These are phyloP conservation scores for Xylaria grammica DNA, from an alignment of 495 filamentous ascomycete species.

Conservation along the genomic window DNA sequence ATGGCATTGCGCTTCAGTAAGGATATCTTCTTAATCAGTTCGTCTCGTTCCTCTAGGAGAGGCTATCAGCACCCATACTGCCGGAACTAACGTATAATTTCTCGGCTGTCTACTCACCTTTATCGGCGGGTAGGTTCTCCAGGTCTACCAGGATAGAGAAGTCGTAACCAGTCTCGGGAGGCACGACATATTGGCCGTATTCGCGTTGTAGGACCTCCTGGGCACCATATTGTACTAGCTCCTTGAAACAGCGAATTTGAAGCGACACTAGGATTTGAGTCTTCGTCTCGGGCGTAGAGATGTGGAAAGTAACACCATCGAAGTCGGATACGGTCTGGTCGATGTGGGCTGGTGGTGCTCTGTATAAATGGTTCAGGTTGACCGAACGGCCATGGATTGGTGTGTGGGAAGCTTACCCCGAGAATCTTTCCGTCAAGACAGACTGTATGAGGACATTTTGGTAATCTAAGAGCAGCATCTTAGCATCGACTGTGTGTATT, in stretches of 20 bases:
- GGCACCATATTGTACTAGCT: conserved; percentile 91
- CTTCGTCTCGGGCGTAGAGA: conserved; percentile 93
- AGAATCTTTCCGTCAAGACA: conserved; percentile 92
- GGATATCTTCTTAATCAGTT: conserved; percentile 81
- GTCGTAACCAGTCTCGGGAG: conserved; percentile 88
- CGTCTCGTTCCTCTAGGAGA: conserved; percentile 72
- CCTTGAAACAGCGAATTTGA: conserved; percentile 89
- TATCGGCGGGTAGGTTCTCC: conserved; percentile 79
- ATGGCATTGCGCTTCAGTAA: conserved; percentile 96
- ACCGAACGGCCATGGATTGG: conserved; percentile 7
- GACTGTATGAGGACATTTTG: conserved; percentile 98
- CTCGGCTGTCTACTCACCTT: conserved; percentile 51
- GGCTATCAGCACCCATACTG: conserved; percentile 22
- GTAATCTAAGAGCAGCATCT: conserved; percentile 97
- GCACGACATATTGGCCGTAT: conserved; percentile 89
- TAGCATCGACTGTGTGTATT: conserved; percentile 37
- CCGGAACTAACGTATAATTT: background rate
- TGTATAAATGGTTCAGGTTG: conserved; percentile 42
- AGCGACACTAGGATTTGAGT: conserved; percentile 92
- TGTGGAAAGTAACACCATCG: conserved; percentile 95
- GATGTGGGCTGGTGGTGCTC: conserved; percentile 81
- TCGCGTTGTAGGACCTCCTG: conserved; percentile 89
- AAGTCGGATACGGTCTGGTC: conserved; percentile 99
- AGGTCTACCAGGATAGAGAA: conserved; percentile 91
- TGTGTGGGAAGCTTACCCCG: conserved; percentile 65